Evolutionary conservation across 2,329 filamentous ascomycete genomes (phyloP), one percentile per base, ranked within the genome.

Genomic region (Coniochaeta prunicola): DNA sequence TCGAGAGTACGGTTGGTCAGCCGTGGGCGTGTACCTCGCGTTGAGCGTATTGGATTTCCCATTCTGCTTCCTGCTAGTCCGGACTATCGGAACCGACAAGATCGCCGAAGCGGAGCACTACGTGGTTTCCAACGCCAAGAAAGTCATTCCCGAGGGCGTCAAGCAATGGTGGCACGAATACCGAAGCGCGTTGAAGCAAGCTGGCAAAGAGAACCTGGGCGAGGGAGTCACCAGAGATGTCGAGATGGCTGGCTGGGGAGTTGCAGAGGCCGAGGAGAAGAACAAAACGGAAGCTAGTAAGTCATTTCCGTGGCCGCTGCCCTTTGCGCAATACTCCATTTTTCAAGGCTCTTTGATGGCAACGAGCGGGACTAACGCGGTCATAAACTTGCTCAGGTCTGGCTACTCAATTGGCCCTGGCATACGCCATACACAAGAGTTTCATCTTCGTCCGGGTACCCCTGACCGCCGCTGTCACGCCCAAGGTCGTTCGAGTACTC

Each of bases 391-490:
- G 19, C 58, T 13, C 50, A 87, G 84, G 84, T 65, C 72, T 88
- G 34, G 84, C 80, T 57, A 97, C 94, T 9, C 92, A 97, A 70
- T 78, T 99, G 31, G 92, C 91, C 17, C 82, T 99, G 55, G 94
- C 94, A 13, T 99, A 99, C 70, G 93, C 93, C 30, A 91, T 99
- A 60, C 94, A 99, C 80, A 99, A 99, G 77, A 96, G 90, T 66
- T 91, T 97, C 73, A 97, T 99, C 68, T 96, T 99, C 73, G 74
- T 97, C 64, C 85, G 94, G n/a, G 91, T 99, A 10, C 94, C 94
- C 9, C 76, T 97, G 63, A 94, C 94, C 1, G 92, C 91, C 13
- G 93, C 92, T 2, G 81, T 97, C 34, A 92, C 91, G 9, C 94
- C 94, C 1, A 97, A 96, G 74, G 87, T 97, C n/a, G 94, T 97